A percentile compares a stretch with the other conserved stretches of the same genome.
Evolutionary conservation across 116 monocot genomes (phyloP).

Genomic region (Cymodocea nodosa): DNA sequence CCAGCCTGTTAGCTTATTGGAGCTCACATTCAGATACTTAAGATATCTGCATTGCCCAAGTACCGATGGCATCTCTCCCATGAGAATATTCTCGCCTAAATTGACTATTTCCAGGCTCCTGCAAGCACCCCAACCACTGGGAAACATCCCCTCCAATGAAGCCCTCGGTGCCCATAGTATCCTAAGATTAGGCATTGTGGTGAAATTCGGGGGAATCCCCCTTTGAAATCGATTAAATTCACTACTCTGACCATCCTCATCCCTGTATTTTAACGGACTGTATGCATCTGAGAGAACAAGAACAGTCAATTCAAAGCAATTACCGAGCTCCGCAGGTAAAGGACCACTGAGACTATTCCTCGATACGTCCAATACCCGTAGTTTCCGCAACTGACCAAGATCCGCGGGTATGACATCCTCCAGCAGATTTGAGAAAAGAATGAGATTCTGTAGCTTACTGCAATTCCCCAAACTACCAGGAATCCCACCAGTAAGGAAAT

Average conservation of each 20-base stretch:
- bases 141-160: slow-evolving; percentile 52
- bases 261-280: slow-evolving; percentile 12
- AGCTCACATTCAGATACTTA: slow-evolving; percentile 66
- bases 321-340: slow-evolving; percentile 61
- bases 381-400: slow-evolving; percentile 41
- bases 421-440: slow-evolving; percentile 51
- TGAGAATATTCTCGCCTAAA: slow-evolving; percentile 54
- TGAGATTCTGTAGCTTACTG: slow-evolving; percentile 30
- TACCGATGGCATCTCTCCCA: slow-evolving; percentile 29
- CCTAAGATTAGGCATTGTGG: slow-evolving; percentile 54
- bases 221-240: slow-evolving; percentile 77
- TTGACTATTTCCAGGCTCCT: slow-evolving; percentile 71
- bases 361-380: slow-evolving; percentile 64
- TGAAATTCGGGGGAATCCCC: slow-evolving; percentile 48
- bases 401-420: slow-evolving; percentile 47
- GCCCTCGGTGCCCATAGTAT: slow-evolving; percentile 81
- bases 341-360: slow-evolving; percentile 62
- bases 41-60: slow-evolving; percentile 60
- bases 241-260: neutral
- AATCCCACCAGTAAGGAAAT: slow-evolving; percentile 36
- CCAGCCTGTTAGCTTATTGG: slow-evolving; percentile 57
- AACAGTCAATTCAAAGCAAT: slow-evolving; percentile 46
- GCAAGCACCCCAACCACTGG: slow-evolving; percentile 64
- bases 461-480: slow-evolving; percentile 66
- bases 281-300: slow-evolving; percentile 54